Conservation (phyloP, 2,329 filamentous ascomycete genomes). For the Exophiala xenobiotica region DNA sequence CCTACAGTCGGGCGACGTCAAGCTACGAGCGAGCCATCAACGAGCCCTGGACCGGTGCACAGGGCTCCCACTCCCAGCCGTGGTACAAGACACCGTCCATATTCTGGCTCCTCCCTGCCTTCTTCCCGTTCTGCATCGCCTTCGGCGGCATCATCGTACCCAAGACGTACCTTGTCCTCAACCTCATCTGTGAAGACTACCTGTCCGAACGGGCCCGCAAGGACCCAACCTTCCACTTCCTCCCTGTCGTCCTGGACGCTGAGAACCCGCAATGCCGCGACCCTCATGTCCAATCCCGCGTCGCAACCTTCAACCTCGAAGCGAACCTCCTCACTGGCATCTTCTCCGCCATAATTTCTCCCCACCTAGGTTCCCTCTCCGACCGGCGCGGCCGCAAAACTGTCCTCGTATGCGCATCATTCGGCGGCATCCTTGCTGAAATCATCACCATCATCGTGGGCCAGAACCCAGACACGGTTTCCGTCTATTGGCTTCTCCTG, state of each 20-base stretch:
- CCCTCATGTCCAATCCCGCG: conserved; percentile 72
- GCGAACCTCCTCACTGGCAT: conserved; percentile 72
- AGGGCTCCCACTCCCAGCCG: conserved; percentile 36
- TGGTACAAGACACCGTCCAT: conserved; percentile 55
- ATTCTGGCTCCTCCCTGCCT: conserved; percentile 76
- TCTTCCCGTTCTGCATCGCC: conserved; percentile 77
- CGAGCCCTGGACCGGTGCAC: conserved; percentile 38
- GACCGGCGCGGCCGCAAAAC: conserved; percentile 80
- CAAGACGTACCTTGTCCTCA: conserved; percentile 80
- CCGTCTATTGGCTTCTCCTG: conserved; percentile 76
- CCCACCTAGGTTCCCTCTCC: conserved; percentile 79
- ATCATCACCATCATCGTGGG: conserved; percentile 75
- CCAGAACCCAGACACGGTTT: conserved; percentile 68
- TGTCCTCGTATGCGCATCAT: conserved; percentile 70
- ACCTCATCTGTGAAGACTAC: conserved; percentile 80
- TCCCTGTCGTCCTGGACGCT: conserved; percentile 64
- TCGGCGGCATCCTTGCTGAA: conserved; percentile 73
- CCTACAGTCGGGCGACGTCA: conserved; percentile 16
- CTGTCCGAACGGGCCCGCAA: conserved; percentile 64
- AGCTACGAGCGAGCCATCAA: conserved; percentile 29
- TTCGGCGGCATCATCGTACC: conserved; percentile 85
- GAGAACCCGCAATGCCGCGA: conserved; percentile 79
- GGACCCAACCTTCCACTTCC: conserved; percentile 60
- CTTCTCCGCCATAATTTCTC: conserved; percentile 76
- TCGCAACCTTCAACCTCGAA: conserved; percentile 75